Evolutionary conservation across 2,329 filamentous ascomycete genomes (phyloP), one percentile per base, ranked within the genome.

Genomic region (Monosporascus cannonballus): DNA sequence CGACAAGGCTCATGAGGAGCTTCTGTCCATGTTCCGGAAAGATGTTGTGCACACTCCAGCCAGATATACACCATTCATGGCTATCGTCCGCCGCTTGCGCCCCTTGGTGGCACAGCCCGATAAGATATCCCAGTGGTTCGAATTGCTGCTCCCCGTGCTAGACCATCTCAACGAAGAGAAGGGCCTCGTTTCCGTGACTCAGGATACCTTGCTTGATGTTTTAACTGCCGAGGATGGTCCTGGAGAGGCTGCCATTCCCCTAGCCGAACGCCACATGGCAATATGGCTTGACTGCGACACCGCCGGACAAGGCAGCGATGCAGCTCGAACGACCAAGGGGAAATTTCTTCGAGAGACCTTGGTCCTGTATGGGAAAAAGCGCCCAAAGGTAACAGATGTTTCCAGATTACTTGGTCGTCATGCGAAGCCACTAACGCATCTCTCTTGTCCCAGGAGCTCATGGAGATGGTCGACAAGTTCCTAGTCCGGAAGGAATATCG

Each of bases 1-100:
- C n/a, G 86, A 89, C 59, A 83, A 85, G 53, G 76, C 91, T 49
- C 84, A 90, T 56, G 87, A 90, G 41, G 88, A 91, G 61, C 76
- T 94, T 7, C 72, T 86, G 41, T 70, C 76, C 24, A 77, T 89
- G 51, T 90, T 86, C 71, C 76, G 85, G 53, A 84, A 80, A 62
- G 75, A 82, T 58, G 80, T 92, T 54, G 75, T 76, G 24, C 77
- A 78, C 36, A 74, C 76, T 24, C 72, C 80, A 2, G 67, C 77
- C 49, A 80, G 82, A 59, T 79, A 81, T 64, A 82, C 80, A 8
- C 72, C 83, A n/a, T 94, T 92, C 69, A 75, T 92, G 18, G 78
- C 79, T 48, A 77, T 89, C 46, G 71, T 93, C 51, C 79, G 81
- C 47, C 78, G 77, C 41, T 73, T 93, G 37, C 77, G 84, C 24